These are phyloP conservation scores for Eimeria sp. DNA, from an alignment of 169 alveolate genomes.

Conservation along the genomic window DNA sequence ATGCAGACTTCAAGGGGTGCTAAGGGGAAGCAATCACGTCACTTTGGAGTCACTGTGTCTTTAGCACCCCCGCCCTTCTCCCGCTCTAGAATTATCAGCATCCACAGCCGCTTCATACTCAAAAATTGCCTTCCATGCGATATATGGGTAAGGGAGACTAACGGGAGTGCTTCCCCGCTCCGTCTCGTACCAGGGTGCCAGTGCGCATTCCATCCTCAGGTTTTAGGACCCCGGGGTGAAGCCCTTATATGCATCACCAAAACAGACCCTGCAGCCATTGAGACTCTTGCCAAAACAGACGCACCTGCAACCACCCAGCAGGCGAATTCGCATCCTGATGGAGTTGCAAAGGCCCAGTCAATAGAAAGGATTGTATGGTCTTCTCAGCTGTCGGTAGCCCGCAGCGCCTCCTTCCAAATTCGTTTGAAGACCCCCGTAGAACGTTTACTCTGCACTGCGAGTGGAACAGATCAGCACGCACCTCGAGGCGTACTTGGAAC, in stretches of 20 bases:
- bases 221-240: conserved; percentile 66
- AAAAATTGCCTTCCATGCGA: conserved; percentile 27
- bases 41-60: conserved; percentile 65
- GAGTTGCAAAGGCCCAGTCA: conserved; percentile 3
- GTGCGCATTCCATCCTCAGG: conserved; percentile 78
- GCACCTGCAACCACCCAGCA: not conserved
- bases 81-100: conserved; percentile 76
- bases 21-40: not conserved
- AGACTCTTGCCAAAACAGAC: not conserved
- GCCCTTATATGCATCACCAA: conserved; percentile 70
- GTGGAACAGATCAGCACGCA: not conserved
- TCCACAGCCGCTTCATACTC: conserved; percentile 79
- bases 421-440: conserved; percentile 36
- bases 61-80: conserved; percentile 84
- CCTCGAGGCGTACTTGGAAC: not conserved
- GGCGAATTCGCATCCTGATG: conserved; percentile 1
- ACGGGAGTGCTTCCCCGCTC: conserved; percentile 53
- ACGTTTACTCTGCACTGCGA: not conserved
- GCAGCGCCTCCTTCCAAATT: conserved; percentile 60
- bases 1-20: not conserved
- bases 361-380: conserved; percentile 59
- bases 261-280: conserved; percentile 55
- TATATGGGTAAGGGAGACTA: conserved; percentile 74
- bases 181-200: conserved; percentile 51
- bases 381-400: conserved; percentile 60